These are phyloP conservation scores for Fonsecaea monophora DNA, from an alignment of 2,329 filamentous ascomycete genomes.

Conservation along the genomic window DNA sequence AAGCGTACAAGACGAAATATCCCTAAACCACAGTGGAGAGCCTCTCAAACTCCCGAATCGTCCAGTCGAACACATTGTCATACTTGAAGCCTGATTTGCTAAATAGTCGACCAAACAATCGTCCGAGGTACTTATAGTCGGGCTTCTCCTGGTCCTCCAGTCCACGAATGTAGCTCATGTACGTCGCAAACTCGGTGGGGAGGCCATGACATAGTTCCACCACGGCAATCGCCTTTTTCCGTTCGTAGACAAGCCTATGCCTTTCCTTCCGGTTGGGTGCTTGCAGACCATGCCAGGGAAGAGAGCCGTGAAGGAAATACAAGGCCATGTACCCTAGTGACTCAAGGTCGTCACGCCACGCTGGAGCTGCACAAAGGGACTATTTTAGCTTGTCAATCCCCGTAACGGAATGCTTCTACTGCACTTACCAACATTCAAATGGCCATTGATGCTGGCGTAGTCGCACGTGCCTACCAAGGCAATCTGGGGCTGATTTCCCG, in stretches of 20 bases:
- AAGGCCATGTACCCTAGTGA: too few relatives aligned
- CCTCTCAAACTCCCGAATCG: conserved; percentile 31
- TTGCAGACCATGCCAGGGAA: conserved; percentile 71
- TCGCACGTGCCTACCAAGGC: conserved; percentile 37
- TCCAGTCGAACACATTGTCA: conserved; percentile 42
- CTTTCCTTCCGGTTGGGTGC: conserved; percentile 43
- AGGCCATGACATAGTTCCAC: conserved; percentile 37
- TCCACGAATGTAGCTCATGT: conserved; percentile 35
- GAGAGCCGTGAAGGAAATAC: too few relatives aligned
- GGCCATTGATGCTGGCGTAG: conserved; percentile 35
- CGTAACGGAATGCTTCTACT: conserved; percentile 23
- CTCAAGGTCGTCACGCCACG: conserved; percentile 8
- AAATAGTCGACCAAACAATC: conserved; percentile 36
- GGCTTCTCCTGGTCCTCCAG: conserved; percentile 32
- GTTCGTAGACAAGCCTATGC: conserved; percentile 32
- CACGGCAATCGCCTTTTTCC: conserved; percentile 37
- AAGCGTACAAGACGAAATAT: too few relatives aligned
- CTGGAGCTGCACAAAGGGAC: conserved; percentile 14
- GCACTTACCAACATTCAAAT: conserved; percentile 34
- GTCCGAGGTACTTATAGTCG: conserved; percentile 38
- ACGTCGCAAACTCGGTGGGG: conserved; percentile 38
- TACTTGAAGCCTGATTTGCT: conserved; percentile 32
- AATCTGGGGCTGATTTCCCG: conserved; percentile 12
- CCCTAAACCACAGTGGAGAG: background rate
- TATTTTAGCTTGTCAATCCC: conserved; percentile 18